These are phyloP conservation scores for Emydomyces testavorans DNA, from an alignment of 2,329 filamentous ascomycete species.

Conservation along the genomic window DNA sequence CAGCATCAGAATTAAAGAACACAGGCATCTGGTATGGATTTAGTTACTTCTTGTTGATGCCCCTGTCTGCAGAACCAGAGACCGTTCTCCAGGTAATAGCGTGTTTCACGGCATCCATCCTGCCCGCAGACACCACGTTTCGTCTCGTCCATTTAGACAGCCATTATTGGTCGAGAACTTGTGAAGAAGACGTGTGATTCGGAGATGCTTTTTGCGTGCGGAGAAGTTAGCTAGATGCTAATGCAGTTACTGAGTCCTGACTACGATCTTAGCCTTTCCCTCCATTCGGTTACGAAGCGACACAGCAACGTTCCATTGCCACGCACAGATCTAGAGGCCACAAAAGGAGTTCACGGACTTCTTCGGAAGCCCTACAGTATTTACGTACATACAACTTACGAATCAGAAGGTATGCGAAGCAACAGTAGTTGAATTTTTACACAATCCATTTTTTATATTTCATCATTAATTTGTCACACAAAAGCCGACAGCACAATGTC, in stretches of 20 bases:
- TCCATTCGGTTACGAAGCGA: background rate
- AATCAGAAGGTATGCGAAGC: background rate
- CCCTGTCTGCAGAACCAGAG: slow-evolving; percentile 69
- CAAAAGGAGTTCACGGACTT: background rate
- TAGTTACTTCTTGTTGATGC: slow-evolving; percentile 61
- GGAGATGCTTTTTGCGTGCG: too few species aligned
- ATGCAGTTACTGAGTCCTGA: background rate
- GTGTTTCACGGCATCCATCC: slow-evolving; percentile 57
- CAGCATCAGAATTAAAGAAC: slow-evolving; percentile 7
- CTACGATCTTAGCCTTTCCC: too few species aligned
- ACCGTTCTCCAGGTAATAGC: slow-evolving; percentile 64
- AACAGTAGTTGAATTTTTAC: too few species aligned
- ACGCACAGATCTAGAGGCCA: slow-evolving; percentile 4
- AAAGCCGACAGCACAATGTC: slow-evolving; percentile 8
- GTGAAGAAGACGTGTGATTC: too few species aligned
- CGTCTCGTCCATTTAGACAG: slow-evolving; percentile 31
- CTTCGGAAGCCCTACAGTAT: background rate
- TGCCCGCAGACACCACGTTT: slow-evolving; percentile 42
- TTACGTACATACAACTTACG: background rate
- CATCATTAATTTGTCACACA: slow-evolving; percentile 11
- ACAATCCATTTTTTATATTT: slow-evolving; percentile 8
- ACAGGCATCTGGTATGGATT: slow-evolving; percentile 10
- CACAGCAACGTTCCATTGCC: slow-evolving; percentile 1
- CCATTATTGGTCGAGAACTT: background rate
- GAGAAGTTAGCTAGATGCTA: too few species aligned